These are phyloP conservation scores for Candida loeiensis DNA, from an alignment of 805 yeast genomes.

Conservation along the genomic window DNA sequence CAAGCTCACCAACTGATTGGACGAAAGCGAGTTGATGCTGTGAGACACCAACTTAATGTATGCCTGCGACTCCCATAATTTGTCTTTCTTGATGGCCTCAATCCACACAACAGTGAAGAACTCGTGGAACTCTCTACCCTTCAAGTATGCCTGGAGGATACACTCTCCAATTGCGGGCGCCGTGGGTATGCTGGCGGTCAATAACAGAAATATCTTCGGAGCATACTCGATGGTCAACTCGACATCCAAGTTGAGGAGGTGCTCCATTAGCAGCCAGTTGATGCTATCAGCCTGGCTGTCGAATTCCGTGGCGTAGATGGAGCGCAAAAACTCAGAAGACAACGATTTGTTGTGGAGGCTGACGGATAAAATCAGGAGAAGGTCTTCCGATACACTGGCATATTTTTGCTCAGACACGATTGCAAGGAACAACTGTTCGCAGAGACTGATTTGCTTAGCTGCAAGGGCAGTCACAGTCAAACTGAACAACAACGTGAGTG, in stretches of 20 bases:
- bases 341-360: conserved; percentile 46
- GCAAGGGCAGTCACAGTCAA: conserved; percentile 20
- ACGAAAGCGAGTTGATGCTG: conserved; percentile 44
- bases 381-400: conserved; percentile 37
- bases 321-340: conserved; percentile 48
- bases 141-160: conserved; percentile 46
- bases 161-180: conserved; percentile 20
- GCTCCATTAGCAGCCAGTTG: conserved; percentile 46
- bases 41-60: conserved; percentile 38
- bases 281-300: conserved; percentile 13
- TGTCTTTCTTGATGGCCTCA: conserved; percentile 16
- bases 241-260: conserved; percentile 51
- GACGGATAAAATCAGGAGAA: conserved; percentile 46
- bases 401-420: conserved; percentile 31
- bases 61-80: conserved; percentile 22
- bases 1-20: conserved; percentile 35
- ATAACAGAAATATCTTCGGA: conserved; percentile 25
- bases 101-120: conserved; percentile 49
- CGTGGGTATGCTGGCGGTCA: conserved; percentile 3
- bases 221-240: conserved; percentile 52
- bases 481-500: conserved; percentile 20
- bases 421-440: conserved; percentile 49
- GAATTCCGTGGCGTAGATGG: conserved; percentile 34
- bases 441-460: conserved; percentile 22
- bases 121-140: conserved; percentile 53